These are phyloP conservation scores for Colletotrichum liriopes DNA, from an alignment of 2,329 filamentous ascomycete genomes.

Conservation along the genomic window DNA sequence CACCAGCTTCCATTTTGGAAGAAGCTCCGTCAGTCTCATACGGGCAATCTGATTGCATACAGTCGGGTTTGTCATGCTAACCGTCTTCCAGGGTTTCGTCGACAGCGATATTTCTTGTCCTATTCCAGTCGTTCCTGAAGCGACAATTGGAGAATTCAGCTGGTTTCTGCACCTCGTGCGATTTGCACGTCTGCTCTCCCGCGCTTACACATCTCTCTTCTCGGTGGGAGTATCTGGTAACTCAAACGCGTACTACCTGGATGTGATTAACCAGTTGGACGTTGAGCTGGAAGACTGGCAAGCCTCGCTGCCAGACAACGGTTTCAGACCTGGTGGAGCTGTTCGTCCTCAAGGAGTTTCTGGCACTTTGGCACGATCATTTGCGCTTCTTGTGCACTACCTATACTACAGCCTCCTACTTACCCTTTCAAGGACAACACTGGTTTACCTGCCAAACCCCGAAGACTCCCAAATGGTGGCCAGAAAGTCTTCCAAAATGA, in stretches of 20 bases:
- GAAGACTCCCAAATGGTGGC: slow-evolving; percentile 26
- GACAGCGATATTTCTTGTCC: slow-evolving; percentile 53
- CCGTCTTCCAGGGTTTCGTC: slow-evolving; percentile 46
- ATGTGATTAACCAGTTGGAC: slow-evolving; percentile 47
- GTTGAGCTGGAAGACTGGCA: slow-evolving; percentile 51
- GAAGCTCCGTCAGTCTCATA: slow-evolving; percentile 47
- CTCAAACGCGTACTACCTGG: slow-evolving; percentile 47
- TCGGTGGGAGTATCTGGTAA: slow-evolving; percentile 48
- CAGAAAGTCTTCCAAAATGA: slow-evolving; percentile 43
- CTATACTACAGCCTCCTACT: slow-evolving; percentile 50
- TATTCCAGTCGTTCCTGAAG: slow-evolving; percentile 46
- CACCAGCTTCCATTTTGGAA: slow-evolving; percentile 50
- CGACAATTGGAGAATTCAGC: slow-evolving; percentile 46
- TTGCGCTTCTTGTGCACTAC: slow-evolving; percentile 46
- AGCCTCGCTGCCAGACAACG: slow-evolving; percentile 45
- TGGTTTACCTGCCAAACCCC: slow-evolving; percentile 43
- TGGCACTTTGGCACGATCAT: slow-evolving; percentile 23
- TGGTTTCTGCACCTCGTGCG: slow-evolving; percentile 49
- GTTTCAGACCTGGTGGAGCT: slow-evolving; percentile 41
- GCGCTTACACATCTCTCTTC: slow-evolving; percentile 50
- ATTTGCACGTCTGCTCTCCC: slow-evolving; percentile 49
- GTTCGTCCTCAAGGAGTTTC: slow-evolving; percentile 37
- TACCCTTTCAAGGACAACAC: slow-evolving; percentile 48
- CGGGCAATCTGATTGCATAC: not conserved
- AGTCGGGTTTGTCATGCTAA: not conserved